Conservation (phyloP, 352 stramenopile genomes). For the Pythium dissimile region DNA sequence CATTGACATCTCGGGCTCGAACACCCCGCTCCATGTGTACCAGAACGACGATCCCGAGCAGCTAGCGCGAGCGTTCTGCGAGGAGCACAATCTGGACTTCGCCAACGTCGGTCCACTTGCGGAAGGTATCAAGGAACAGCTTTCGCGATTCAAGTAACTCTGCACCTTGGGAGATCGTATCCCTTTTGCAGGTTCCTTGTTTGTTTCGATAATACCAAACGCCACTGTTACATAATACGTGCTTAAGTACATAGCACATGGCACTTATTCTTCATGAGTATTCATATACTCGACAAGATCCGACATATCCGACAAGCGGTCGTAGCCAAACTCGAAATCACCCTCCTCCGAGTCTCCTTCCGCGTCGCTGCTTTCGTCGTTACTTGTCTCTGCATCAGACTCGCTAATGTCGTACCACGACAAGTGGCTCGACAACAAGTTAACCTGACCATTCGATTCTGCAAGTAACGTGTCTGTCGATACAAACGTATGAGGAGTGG, state of each 20-base stretch:
- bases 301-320: slow-evolving; percentile 16
- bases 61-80: slow-evolving; percentile 54
- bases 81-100: slow-evolving; percentile 43
- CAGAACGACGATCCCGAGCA: slow-evolving; percentile 45
- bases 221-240: background rate
- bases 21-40: slow-evolving; percentile 43
- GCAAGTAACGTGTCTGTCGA: slow-evolving; percentile 49
- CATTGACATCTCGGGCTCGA: slow-evolving; percentile 54
- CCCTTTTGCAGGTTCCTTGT: no score
- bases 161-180: no score
- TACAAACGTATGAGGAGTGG: background rate
- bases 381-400: slow-evolving; percentile 26
- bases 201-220: slow-evolving; percentile 1
- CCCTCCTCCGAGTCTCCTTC: slow-evolving; percentile 27
- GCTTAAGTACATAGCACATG: no score
- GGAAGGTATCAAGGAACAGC: slow-evolving; percentile 48
- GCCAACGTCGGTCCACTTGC: slow-evolving; percentile 59
- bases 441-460: slow-evolving; percentile 30
- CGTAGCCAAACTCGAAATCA: slow-evolving; percentile 15
- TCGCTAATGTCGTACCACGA: slow-evolving; percentile 59
- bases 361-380: slow-evolving; percentile 12
- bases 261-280: background rate
- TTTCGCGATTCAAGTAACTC: slow-evolving; percentile 9
- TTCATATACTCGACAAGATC: slow-evolving; percentile 5
- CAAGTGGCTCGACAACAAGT: slow-evolving; percentile 25